Conservation (phyloP, 371 early-diverging fungal genomes). For the Nematocida sp. region DNA sequence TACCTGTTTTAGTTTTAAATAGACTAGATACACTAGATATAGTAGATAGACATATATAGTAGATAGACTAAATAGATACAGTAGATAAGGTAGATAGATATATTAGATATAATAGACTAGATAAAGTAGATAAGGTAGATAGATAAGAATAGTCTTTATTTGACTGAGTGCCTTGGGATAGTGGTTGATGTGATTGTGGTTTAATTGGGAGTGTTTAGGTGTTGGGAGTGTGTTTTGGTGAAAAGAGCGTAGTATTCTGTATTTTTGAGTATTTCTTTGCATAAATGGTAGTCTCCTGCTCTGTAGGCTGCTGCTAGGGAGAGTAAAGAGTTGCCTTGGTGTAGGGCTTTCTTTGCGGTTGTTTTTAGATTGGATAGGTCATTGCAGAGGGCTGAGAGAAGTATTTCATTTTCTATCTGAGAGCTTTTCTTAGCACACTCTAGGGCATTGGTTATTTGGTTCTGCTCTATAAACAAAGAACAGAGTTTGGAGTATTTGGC, state of each 20-base stretch:
- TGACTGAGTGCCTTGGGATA: no score
- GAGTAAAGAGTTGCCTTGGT: slow-evolving; percentile 49
- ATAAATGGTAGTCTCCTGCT: slow-evolving; percentile 42
- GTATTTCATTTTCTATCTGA: slow-evolving; percentile 46
- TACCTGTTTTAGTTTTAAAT: no score
- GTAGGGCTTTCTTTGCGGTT: slow-evolving; percentile 34
- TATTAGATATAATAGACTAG: no score
- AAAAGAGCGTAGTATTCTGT: slow-evolving; percentile 53
- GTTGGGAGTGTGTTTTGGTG: slow-evolving; percentile 12
- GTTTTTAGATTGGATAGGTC: slow-evolving; percentile 37
- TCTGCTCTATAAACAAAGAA: slow-evolving; percentile 33
- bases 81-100: no score
- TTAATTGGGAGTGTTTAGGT: background rate
- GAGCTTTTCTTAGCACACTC: slow-evolving; percentile 51
- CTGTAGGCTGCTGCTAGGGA: slow-evolving; percentile 54
- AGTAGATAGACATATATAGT: no score
- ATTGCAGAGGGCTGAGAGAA: slow-evolving; percentile 43
- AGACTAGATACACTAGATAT: no score
- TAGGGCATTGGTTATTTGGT: slow-evolving; percentile 39
- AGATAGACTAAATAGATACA: no score
- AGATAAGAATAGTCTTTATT: no score
- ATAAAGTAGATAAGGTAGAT: no score
- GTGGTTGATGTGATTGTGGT: background rate
- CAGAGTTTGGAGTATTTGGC: slow-evolving; percentile 54
- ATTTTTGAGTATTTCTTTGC: slow-evolving; percentile 44